These are phyloP conservation scores for Blastomyces emzantsi DNA, from an alignment of 2,329 filamentous ascomycete species.

Conservation along the genomic window DNA sequence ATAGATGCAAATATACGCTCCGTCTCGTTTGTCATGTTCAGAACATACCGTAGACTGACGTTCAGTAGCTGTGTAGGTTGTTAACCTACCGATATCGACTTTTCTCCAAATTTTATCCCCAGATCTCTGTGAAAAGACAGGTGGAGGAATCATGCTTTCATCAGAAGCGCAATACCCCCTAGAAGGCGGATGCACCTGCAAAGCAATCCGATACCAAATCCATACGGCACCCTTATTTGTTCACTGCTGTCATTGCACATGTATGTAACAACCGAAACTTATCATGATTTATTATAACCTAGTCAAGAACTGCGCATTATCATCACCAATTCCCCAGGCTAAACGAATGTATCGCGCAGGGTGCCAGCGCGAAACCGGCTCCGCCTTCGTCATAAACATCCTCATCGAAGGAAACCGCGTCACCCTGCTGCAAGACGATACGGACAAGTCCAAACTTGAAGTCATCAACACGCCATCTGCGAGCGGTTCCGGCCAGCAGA, in stretches of 20 bases:
- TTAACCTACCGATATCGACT: not conserved
- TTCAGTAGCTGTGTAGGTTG: not conserved
- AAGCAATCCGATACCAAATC: conserved; percentile 23
- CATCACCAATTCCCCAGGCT: not conserved
- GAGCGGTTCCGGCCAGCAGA: conserved; percentile 35
- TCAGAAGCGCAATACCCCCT: conserved; percentile 19
- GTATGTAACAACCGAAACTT: conserved; percentile 5
- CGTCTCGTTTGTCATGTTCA: not conserved
- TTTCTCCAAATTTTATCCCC: not conserved
- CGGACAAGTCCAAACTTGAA: conserved; percentile 10
- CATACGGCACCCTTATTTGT: conserved; percentile 28
- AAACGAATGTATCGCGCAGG: conserved; percentile 9
- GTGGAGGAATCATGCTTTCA: not conserved
- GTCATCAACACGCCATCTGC: conserved; percentile 31
- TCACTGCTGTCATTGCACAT: conserved; percentile 42
- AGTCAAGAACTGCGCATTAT: not conserved
- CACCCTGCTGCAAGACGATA: conserved; percentile 19
- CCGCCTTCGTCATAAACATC: conserved; percentile 34
- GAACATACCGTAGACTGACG: not conserved
- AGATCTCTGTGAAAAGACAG: not conserved
- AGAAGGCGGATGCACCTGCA: conserved; percentile 24
- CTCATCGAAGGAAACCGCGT: conserved; percentile 36
- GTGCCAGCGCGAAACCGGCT: conserved; percentile 41
- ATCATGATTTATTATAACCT: not conserved
- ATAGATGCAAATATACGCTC: not conserved